Evolutionary conservation across 345 rosid genomes (phyloP).

Genomic region (Aquilaria sinensis): DNA sequence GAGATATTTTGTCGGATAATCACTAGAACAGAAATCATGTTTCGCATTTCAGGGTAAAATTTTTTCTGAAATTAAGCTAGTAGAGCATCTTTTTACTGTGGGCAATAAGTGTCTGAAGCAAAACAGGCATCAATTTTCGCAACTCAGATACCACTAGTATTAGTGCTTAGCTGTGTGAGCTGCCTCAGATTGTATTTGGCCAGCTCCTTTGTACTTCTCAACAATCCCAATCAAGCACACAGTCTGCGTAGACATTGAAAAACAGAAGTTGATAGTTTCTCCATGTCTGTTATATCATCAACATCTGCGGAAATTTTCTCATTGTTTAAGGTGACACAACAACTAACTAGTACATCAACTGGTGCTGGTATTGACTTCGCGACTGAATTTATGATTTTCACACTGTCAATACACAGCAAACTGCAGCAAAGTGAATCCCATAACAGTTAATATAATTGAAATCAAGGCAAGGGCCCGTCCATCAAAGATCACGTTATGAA

Average conservation of each 20-base stretch:
- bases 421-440: conserved; percentile 28
- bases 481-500: too few species aligned
- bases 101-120: too few species aligned
- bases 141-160: not conserved
- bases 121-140: too few species aligned
- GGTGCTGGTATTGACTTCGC: conserved; percentile 89
- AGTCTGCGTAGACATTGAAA: conserved; percentile 35
- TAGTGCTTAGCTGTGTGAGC: conserved; percentile 49
- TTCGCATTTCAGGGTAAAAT: not conserved
- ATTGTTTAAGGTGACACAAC: too few species aligned
- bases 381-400: conserved; percentile 78
- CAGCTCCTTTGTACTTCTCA: conserved; percentile 86
- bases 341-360: conserved; percentile 81
- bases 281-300: not conserved
- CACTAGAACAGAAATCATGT: too few species aligned
- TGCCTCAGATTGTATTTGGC: conserved; percentile 82
- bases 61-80: not conserved
- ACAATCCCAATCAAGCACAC: conserved; percentile 84
- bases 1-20: too few species aligned
- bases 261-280: not conserved
- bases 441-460: not conserved
- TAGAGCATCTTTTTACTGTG: too few species aligned
- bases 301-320: too few species aligned
- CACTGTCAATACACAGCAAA: conserved; percentile 96
- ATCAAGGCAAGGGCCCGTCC: not conserved